Evolutionary conservation across 2,329 filamentous ascomycete species (phyloP), one percentile per base, ranked within the genome.

Genomic region (Arthrobotrys iridis): DNA sequence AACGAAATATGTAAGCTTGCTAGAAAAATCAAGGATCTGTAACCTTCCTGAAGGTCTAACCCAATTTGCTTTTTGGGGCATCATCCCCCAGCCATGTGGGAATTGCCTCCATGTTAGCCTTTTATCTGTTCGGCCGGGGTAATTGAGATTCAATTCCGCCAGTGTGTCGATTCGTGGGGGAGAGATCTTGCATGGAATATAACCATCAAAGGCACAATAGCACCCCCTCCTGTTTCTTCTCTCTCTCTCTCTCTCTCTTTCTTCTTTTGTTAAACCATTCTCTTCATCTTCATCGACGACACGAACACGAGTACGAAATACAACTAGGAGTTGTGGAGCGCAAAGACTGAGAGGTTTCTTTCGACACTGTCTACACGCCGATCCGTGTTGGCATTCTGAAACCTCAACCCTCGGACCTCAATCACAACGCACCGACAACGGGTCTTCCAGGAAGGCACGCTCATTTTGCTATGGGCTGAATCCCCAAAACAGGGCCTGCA

Each of bases 81-180:
- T 28, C 37, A 46, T 67, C 50, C 63, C 70, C 67, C 70, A 67
- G 40, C 55, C 62, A 74, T 73, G 68, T 55, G 68, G 28, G 70
- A 48, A 58, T 55, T 57, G 20, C 40, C 43, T 40, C 55, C 37
- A 66, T 5, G 26, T 60, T 60, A 60, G 55, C 35, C 45, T 64
- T 28, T 57, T 40, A 30, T 26, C 43, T 60, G 40, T 22, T 48
- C 41, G 62, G 33, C 48, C 33, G 62, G 62, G 62, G 58, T 33
- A 45, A 59, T 11, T 41, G 33, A 43, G 15, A 41, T 28, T 59
- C 55, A 15, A 59, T 46, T 58, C 33, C 26, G 28, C 22, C 18
- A 46, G 41, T 62, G 26, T 33, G 41, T 62, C 40, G 40, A 18
- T 46, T 24, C 11, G 40, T 45, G 58, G 57, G 58, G 55, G 55